Evolutionary conservation across 2,329 filamentous ascomycete species (phyloP).

Genomic region (Diaporthe aspalathi): DNA sequence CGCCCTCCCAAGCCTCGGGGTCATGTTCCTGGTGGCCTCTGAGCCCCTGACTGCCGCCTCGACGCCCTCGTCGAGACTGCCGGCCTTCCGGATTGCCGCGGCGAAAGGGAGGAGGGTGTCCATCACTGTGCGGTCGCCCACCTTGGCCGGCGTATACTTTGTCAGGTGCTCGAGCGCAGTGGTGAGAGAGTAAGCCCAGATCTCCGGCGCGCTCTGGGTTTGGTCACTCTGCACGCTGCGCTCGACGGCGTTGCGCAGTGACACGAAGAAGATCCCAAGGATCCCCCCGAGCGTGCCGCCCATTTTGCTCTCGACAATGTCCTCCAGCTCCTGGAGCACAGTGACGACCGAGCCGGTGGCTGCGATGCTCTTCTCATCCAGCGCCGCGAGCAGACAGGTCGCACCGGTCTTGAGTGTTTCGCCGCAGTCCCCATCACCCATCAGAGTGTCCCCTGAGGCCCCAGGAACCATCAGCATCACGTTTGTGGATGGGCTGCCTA

Average conservation of each 20-base stretch:
- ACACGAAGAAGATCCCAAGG: conserved; percentile 66
- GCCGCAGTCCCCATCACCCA: conserved; percentile 71
- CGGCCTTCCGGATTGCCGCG: conserved; percentile 57
- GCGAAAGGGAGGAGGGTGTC: conserved; percentile 67
- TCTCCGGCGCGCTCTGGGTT: conserved; percentile 49
- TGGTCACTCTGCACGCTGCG: conserved; percentile 39
- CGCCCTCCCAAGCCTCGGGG: conserved; percentile 73
- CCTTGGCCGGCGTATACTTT: conserved; percentile 65
- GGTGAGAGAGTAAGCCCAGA: conserved; percentile 58
- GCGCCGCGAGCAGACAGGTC: conserved; percentile 58
- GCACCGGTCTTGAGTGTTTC: conserved; percentile 69
- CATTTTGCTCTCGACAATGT: conserved; percentile 68
- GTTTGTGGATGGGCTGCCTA: conserved; percentile 53
- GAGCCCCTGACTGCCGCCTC: conserved; percentile 69
- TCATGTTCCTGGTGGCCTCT: conserved; percentile 72
- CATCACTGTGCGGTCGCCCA: conserved; percentile 68
- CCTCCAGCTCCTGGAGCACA: conserved; percentile 61
- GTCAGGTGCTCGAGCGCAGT: conserved; percentile 59
- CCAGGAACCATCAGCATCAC: not conserved
- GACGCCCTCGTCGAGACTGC: conserved; percentile 65
- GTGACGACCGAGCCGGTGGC: conserved; percentile 58
- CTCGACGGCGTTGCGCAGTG: conserved; percentile 55
- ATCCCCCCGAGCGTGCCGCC: conserved; percentile 64
- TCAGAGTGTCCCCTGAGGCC: conserved; percentile 36
- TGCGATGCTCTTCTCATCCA: conserved; percentile 52